Evolutionary conservation across 2,329 filamentous ascomycete species (phyloP).

Genomic region (Sporothrix euskadiensis): DNA sequence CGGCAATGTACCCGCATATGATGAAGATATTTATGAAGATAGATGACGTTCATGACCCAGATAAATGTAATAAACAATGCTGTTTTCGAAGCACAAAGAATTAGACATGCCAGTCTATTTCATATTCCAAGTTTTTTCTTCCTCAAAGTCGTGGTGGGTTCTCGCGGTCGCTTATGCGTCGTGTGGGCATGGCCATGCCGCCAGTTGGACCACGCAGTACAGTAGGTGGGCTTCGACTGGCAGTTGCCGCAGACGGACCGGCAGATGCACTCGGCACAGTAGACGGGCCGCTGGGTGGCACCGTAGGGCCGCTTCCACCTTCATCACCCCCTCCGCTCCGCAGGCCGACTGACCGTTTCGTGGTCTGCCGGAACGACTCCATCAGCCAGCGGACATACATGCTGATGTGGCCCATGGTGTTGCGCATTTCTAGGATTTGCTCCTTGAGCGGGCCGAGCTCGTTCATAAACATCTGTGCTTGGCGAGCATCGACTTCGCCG

Average conservation of each 20-base stretch:
- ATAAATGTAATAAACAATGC: not conserved
- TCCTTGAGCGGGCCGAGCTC: slow-evolving; percentile 63
- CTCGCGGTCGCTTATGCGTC: slow-evolving; percentile 32
- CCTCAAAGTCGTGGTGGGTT: slow-evolving; percentile 31
- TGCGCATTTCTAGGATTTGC: slow-evolving; percentile 60
- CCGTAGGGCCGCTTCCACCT: not conserved
- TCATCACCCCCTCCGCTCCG: slow-evolving; percentile 13
- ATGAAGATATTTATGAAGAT: not conserved
- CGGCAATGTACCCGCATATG: not conserved
- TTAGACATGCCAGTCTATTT: not conserved
- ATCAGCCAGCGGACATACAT: slow-evolving; percentile 63
- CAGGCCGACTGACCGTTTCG: slow-evolving; percentile 28
- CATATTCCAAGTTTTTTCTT: too few relatives aligned
- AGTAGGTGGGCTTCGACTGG: not conserved
- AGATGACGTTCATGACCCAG: not conserved
- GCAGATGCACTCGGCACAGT: not conserved
- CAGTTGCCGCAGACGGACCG: not conserved
- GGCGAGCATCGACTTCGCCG: slow-evolving; percentile 59
- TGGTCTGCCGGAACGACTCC: slow-evolving; percentile 37
- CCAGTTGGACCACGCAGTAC: not conserved
- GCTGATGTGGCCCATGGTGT: slow-evolving; percentile 57
- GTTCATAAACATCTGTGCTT: slow-evolving; percentile 62
- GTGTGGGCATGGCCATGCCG: slow-evolving; percentile 15
- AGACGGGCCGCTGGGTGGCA: not conserved
- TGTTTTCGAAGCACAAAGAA: not conserved